Evolutionary conservation across 2,329 filamentous ascomycete genomes (phyloP), one percentile per base, ranked within the genome.

Genomic region (Allantophomopsis cytisporea): DNA sequence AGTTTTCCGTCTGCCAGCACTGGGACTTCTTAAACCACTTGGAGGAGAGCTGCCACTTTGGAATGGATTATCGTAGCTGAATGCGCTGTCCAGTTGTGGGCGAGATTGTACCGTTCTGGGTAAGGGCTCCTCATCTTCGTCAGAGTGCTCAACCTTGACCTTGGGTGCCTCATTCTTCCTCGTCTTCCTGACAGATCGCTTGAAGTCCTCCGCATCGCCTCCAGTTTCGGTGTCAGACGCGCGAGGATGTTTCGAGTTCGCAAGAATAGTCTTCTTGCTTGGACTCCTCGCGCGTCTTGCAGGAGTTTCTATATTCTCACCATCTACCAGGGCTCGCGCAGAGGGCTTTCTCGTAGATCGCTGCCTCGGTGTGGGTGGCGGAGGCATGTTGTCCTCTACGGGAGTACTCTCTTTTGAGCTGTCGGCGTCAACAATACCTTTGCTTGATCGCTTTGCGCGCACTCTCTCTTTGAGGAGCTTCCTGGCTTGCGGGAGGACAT

Each of bases 31-130:
- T 20, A 67, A 60, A 2, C 60, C 58, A n/a, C 63, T 55, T 5
- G 70, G 60, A 2, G 84, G 79, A 8, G 84, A 81, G 57, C 80
- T 83, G 32, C 86, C 82, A 54, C 83, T 84, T 57, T 96, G 89
- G 55, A 96, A 96, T 0, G 89, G 88, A 52, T 96, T 96, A 39
- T 95, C 86, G 49, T 80, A 73, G 2, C 82, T 86, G 59, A 96
- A 96, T 23, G 83, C 80, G 51, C 70, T 81, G 28, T 71, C 68
- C 31, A 53, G 56, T 7, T 53, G 21, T 37, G n/a, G 39, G 30
- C 40, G 34, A 11, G 37, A 34, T 6, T 41, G 43, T 10, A 12
- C 23, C 14, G 41, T 39, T 33, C 48, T 47, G 7, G 50, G 47
- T 5, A 49, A 44, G 18, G 46, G 45, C 31, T 41, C 21, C 12